phyloP scores from a whole-genome alignment of 23 red algal species.

The Pyropia haitanensis region DNA sequence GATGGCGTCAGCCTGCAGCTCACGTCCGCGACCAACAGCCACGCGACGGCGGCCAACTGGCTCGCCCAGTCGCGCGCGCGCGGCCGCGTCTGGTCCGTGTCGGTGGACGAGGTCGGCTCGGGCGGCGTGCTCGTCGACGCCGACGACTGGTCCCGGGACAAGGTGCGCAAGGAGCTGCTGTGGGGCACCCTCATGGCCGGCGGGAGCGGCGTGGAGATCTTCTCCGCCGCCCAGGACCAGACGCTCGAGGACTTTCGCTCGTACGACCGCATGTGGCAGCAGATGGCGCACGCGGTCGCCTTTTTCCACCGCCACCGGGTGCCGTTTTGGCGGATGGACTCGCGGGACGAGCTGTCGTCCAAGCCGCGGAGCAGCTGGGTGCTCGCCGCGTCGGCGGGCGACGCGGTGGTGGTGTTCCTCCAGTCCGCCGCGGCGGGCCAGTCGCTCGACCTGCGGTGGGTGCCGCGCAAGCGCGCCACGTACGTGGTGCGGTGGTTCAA shows the following conservation, averaged over 20 bases:
- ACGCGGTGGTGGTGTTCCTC: too few species aligned
- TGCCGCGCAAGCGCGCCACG: too few species aligned
- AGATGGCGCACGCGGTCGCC: slow-evolving; percentile 18
- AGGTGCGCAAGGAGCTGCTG: slow-evolving; percentile 17
- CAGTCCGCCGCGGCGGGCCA: too few species aligned
- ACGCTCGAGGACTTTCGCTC: slow-evolving; percentile 29
- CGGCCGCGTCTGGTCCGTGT: slow-evolving; percentile 36
- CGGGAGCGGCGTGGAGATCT: slow-evolving; percentile 36
- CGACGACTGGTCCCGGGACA: neutral
- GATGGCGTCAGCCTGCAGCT: slow-evolving; percentile 27
- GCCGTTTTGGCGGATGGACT: slow-evolving; percentile 39
- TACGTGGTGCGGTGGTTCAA: too few species aligned
- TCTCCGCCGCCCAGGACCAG: slow-evolving; percentile 20
- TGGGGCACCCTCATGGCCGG: slow-evolving; percentile 55
- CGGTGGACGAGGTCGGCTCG: slow-evolving; percentile 34
- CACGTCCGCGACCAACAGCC: slow-evolving; percentile 9
- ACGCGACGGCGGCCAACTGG: slow-evolving; percentile 19
- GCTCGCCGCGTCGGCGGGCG: too few species aligned
- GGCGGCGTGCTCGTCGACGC: slow-evolving; percentile 12
- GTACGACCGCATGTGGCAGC: slow-evolving; percentile 29
- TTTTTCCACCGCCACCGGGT: slow-evolving; percentile 18
- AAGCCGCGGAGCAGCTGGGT: too few species aligned
- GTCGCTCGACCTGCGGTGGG: too few species aligned
- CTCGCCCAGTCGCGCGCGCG: slow-evolving; percentile 10
- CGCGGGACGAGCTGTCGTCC: neutral